Evolutionary conservation across 2,329 filamentous ascomycete genomes (phyloP).

Genomic region (Fusarium sp.): DNA sequence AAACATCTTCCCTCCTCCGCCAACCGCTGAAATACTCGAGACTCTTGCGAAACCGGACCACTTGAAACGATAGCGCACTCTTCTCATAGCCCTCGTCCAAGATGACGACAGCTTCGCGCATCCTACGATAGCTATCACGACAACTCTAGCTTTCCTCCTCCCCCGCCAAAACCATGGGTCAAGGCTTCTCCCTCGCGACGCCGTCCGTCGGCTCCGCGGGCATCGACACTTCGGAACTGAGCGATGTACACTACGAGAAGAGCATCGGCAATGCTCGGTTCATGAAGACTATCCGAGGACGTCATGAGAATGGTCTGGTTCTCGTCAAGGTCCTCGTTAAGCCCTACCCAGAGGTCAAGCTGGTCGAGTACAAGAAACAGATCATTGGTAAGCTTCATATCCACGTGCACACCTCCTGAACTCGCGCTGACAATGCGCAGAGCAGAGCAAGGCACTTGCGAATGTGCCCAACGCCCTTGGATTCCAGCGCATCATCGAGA

Average conservation of each 20-base stretch:
- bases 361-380: conserved; percentile 81
- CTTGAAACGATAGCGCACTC: background rate
- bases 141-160: conserved; percentile 23
- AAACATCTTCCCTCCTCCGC: background rate
- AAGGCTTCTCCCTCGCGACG: conserved; percentile 94
- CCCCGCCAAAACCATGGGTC: conserved; percentile 75
- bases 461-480: conserved; percentile 91
- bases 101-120: conserved; percentile 39
- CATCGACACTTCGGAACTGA: conserved; percentile 92
- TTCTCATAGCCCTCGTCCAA: conserved; percentile 23
- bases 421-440: conserved; percentile 55
- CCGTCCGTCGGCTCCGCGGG: conserved; percentile 91
- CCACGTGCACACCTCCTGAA: too few species aligned
- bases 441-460: conserved; percentile 81
- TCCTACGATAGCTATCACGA: conserved; percentile 41
- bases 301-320: conserved; percentile 89
- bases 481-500: conserved; percentile 93
- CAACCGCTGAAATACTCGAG: background rate
- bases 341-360: conserved; percentile 83
- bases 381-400: conserved; percentile 73
- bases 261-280: conserved; percentile 92
- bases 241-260: conserved; percentile 91
- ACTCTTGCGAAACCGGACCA: too few species aligned
- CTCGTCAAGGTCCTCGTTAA: conserved; percentile 97
- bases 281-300: conserved; percentile 94